Percentiles rank a stretch among this genome's conserved stretches.
phyloP scores from a whole-genome alignment of 257 asterid genomes.

The Primulina eburnea region DNA sequence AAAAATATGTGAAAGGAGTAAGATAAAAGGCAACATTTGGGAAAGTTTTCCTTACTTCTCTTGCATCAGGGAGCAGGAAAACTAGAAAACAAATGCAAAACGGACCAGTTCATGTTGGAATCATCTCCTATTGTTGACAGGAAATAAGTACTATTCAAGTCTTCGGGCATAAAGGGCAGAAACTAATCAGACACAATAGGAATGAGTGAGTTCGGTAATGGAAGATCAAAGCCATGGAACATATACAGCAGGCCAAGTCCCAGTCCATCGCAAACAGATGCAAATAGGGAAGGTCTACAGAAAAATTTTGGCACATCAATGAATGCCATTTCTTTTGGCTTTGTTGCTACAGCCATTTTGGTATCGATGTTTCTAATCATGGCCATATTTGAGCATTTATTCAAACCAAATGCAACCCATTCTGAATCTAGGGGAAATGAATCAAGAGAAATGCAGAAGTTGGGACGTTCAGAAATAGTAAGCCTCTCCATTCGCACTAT shows the following conservation, averaged over 20 bases:
- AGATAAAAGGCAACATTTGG: no score
- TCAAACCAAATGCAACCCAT: conserved; percentile 32
- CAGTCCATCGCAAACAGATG: conserved; percentile 44
- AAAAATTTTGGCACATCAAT: conserved; percentile 68
- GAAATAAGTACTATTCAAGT: not conserved
- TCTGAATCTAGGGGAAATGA: conserved; percentile 12
- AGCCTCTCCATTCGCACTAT: conserved; percentile 10
- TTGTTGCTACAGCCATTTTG: conserved; percentile 80
- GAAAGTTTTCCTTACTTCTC: not conserved
- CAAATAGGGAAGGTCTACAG: conserved; percentile 46
- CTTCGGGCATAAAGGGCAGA: not conserved
- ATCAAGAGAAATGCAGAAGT: conserved; percentile 36
- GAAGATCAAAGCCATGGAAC: conserved; percentile 58
- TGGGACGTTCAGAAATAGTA: conserved; percentile 37
- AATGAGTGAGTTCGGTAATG: conserved; percentile 50
- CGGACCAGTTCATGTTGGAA: not conserved
- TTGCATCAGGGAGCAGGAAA: not conserved
- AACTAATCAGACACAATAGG: not conserved
- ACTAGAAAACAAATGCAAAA: not conserved
- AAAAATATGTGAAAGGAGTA: no score
- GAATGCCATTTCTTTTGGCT: conserved; percentile 81
- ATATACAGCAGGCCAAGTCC: conserved; percentile 40
- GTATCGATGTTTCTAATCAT: conserved; percentile 78
- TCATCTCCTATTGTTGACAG: not conserved
- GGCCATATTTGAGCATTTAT: conserved; percentile 77